Percentiles rank a stretch among this genome's conserved stretches.
Conservation (phyloP, 106 monocot species). For the Allium fistulosum region DNA sequence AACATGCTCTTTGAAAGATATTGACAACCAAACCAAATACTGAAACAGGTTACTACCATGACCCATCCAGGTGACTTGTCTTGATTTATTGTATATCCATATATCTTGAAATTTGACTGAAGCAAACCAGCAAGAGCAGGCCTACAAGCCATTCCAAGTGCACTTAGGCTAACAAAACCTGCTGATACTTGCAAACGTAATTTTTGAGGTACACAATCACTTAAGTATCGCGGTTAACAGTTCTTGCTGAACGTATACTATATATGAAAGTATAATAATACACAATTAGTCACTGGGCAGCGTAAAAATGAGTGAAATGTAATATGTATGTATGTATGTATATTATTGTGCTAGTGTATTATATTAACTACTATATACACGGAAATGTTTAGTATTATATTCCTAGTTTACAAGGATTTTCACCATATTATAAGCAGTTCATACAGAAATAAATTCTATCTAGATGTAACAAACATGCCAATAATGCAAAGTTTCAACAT, state of each 20-base stretch:
- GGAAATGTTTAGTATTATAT: too few relatives aligned
- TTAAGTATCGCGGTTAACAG: slow-evolving; percentile 95
- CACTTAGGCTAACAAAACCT: slow-evolving; percentile 95
- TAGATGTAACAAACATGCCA: too few relatives aligned
- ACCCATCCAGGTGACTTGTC: slow-evolving; percentile 93
- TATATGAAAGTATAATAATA: slow-evolving; percentile 1
- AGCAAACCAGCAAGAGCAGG: slow-evolving; percentile 94
- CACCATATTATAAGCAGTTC: too few relatives aligned
- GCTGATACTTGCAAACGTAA: slow-evolving; percentile 92
- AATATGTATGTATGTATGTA: too few relatives aligned
- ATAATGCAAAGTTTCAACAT: too few relatives aligned
- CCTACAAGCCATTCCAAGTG: slow-evolving; percentile 99
- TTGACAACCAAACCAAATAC: slow-evolving; percentile 68
- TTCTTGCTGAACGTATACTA: slow-evolving; percentile 95
- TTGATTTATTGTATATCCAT: slow-evolving; percentile 61
- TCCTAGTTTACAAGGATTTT: too few relatives aligned
- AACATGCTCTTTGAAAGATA: slow-evolving; percentile 76
- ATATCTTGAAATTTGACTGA: slow-evolving; percentile 77
- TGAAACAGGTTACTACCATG: slow-evolving; percentile 75
- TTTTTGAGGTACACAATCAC: slow-evolving; percentile 90
- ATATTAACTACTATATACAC: too few relatives aligned
- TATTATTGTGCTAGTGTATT: too few relatives aligned
- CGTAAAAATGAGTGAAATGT: neutral
- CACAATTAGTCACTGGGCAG: neutral
- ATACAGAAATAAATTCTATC: too few relatives aligned